Base-by-base conservation (phyloP, 176 grass and related monocot genomes). In the Avena atlantica region DNA sequence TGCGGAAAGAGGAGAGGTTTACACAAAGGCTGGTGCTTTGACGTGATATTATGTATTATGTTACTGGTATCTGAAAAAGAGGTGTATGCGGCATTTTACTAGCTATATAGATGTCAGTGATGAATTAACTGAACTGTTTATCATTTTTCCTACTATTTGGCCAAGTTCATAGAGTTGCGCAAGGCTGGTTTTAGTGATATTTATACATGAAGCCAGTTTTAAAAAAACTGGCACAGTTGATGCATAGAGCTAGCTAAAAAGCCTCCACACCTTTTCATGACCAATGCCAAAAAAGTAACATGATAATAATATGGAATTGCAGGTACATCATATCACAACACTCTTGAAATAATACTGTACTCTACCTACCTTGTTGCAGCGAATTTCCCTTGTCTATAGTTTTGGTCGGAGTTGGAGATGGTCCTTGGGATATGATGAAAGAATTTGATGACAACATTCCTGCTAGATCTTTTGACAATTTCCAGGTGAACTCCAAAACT, bases 391-490 rank as follows among this genome's bases (percentile, higher is more conserved):
- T 93, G 83, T 93, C 91, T 85, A 90, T 90, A 67, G 85, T 93
- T 85, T 87, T 93, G 64, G 91, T 93, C 65, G 91, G 91, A 68
- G 91, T 93, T 74, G 91, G 91, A 20, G 91, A 93, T 90, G 91
- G 91, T 60, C 91, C 88, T n/a, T 93, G 91, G 91, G 88, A 88
- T 77, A 93, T 93, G 88, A 93, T 93, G 91, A 79, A 88, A 37
- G 91, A 93, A 82, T 93, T 90, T 85, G 91, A 93, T 88, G 91
- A 93, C 69, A 93, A 93, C 42, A 93, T 93, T 83, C 91, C 91
- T 23, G 71, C 91, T 78, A 93, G 91, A 83, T 82, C 88, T 60
- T 93, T 93, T 79, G 91, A 93, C 66, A 93, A 93, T 90, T 93
- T 93, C n/a, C 91, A 93, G 82, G 91, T 90, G 53, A 13, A 60